Evolutionary conservation across 306 rosid species (phyloP).

Genomic region (Canavalia ensiformis): DNA sequence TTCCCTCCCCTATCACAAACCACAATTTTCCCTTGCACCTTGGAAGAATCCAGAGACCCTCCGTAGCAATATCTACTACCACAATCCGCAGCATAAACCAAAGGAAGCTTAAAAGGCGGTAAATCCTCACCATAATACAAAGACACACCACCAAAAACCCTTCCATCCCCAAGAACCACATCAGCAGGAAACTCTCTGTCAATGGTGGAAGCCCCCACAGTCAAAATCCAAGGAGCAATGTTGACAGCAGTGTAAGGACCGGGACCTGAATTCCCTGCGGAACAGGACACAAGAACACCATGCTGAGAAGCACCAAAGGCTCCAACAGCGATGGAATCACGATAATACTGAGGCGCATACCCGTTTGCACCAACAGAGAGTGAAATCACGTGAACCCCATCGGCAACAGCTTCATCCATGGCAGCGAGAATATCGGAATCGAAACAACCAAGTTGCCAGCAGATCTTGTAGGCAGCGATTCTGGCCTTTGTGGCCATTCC

Average conservation of each 20-base stretch:
- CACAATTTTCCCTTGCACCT: constrained; percentile 78
- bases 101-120: constrained; percentile 60
- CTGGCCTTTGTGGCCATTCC: constrained; percentile 93
- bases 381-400: constrained; percentile 80
- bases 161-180: constrained; percentile 72
- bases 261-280: constrained; percentile 90
- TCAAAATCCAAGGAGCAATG: constrained; percentile 92
- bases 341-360: constrained; percentile 59
- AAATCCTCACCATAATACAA: constrained; percentile 68
- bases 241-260: constrained; percentile 72
- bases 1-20: constrained; percentile 92
- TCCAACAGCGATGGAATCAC: constrained; percentile 85
- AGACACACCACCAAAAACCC: constrained; percentile 71
- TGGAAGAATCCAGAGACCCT: constrained; percentile 57
- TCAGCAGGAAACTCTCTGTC: constrained; percentile 87
- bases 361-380: constrained; percentile 87
- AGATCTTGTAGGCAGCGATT: constrained; percentile 87
- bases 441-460: constrained; percentile 79
- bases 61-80: constrained; percentile 65
- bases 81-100: constrained; percentile 70
- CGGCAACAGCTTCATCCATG: constrained; percentile 86
- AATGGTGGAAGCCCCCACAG: constrained; percentile 86
- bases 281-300: constrained; percentile 82
- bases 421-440: constrained; percentile 96
- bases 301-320: constrained; percentile 75